A percentile compares a stretch with the other conserved stretches of the same genome.
Evolutionary conservation across 345 rosid genomes (phyloP).

Genomic region (Triadica sebifera): DNA sequence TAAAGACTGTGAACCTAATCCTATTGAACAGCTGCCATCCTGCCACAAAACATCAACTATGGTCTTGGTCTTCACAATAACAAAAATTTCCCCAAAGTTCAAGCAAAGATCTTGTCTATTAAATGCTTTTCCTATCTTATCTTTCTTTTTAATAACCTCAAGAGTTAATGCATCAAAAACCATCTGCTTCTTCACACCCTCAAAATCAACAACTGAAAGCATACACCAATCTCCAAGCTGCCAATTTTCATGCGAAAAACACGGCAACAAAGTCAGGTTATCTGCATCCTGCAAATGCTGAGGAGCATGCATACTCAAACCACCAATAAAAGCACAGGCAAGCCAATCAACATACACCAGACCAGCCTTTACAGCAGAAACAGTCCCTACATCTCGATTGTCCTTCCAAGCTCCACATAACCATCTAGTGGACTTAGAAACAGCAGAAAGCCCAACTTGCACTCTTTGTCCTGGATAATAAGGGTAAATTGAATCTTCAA

Average conservation of each 20-base stretch:
- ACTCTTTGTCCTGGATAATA: slow-evolving; percentile 92
- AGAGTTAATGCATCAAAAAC: slow-evolving; percentile 23
- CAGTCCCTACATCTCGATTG: slow-evolving; percentile 62
- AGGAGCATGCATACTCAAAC: slow-evolving; percentile 43
- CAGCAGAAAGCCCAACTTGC: slow-evolving; percentile 43
- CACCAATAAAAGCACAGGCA: slow-evolving; percentile 48
- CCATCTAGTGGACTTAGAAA: slow-evolving; percentile 64
- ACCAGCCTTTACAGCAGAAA: slow-evolving; percentile 61
- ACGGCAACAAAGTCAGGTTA: slow-evolving; percentile 56
- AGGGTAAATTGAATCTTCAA: slow-evolving; percentile 66
- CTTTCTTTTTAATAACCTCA: slow-evolving; percentile 21
- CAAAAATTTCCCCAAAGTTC: slow-evolving; percentile 44
- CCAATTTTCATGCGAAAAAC: slow-evolving; percentile 76
- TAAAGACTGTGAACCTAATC: slow-evolving; percentile 56
- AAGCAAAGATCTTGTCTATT: slow-evolving; percentile 30
- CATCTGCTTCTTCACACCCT: slow-evolving; percentile 25
- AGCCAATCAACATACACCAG: slow-evolving; percentile 78
- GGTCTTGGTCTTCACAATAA: slow-evolving; percentile 59
- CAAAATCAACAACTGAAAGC: slow-evolving; percentile 41
- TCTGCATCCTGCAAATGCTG: slow-evolving; percentile 50
- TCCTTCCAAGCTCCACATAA: slow-evolving; percentile 72
- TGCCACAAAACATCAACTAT: slow-evolving; percentile 84
- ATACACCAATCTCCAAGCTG: slow-evolving; percentile 95
- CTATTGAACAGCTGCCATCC: slow-evolving; percentile 57
- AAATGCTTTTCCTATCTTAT: slow-evolving; percentile 35